A percentile compares a stretch with the other conserved stretches of the same genome.
phyloP scores from a whole-genome alignment of 75 land plant species.

The Adiantum capillusveneris region DNA sequence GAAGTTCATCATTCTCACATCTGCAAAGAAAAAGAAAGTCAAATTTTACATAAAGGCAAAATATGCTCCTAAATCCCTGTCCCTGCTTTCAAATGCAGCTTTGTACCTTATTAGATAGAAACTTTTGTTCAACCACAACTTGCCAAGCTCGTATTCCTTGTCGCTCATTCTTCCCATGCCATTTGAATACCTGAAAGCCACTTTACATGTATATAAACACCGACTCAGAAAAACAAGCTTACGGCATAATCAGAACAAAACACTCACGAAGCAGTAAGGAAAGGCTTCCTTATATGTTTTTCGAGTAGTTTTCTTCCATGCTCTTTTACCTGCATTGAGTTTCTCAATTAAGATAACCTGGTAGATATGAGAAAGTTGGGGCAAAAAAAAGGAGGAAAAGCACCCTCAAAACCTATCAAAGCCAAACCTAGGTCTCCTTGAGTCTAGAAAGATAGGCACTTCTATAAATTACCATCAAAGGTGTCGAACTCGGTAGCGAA shows the following conservation, averaged over 20 bases:
- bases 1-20: slow-evolving; percentile 88
- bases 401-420: no score
- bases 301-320: slow-evolving; percentile 96
- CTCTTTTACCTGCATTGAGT: slow-evolving; percentile 63
- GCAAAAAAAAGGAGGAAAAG: no score
- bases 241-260: not conserved
- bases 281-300: slow-evolving; percentile 73
- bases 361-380: no score
- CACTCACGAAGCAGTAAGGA: slow-evolving; percentile 59
- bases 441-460: no score
- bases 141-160: slow-evolving; percentile 67
- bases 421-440: no score
- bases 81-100: no score
- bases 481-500: no score
- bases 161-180: slow-evolving; percentile 47
- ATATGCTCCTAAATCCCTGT: no score
- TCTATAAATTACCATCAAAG: no score
- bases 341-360: no score
- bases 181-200: slow-evolving; percentile 40
- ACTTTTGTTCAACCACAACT: slow-evolving; percentile 67
- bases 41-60: not conserved
- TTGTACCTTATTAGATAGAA: slow-evolving; percentile 71
- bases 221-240: not conserved
- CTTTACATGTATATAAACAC: no score
- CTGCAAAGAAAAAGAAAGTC: slow-evolving; percentile 16